A percentile compares a stretch with the other conserved stretches of the same genome.
Evolutionary conservation across 225 moss, liverwort and hornwort species (phyloP).

Genomic region (Lunularia cruciata): DNA sequence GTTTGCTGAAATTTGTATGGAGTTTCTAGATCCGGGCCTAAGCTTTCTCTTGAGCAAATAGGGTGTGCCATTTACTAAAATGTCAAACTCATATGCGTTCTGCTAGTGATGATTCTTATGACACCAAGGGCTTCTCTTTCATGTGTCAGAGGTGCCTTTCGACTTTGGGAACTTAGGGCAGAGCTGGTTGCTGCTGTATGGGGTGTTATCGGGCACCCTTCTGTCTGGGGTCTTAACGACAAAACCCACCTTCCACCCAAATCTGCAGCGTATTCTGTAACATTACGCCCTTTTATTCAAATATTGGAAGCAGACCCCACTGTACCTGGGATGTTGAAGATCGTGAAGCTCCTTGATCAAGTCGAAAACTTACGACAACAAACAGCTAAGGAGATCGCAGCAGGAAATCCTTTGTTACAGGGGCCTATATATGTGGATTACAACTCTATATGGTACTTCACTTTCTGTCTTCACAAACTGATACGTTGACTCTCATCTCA

Average conservation of each 20-base stretch:
- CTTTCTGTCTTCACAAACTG: background rate
- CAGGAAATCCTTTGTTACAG: background rate
- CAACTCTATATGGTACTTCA: slow-evolving; percentile 29
- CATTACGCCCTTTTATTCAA: slow-evolving; percentile 34
- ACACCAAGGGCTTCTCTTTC: background rate
- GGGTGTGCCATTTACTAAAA: too few relatives aligned
- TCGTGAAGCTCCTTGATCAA: slow-evolving; percentile 24
- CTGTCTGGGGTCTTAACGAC: slow-evolving; percentile 25
- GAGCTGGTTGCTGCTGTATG: slow-evolving; percentile 54
- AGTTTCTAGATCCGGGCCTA: too few relatives aligned
- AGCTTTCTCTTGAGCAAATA: too few relatives aligned
- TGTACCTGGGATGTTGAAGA: slow-evolving; percentile 18
- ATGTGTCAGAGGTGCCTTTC: slow-evolving; percentile 60
- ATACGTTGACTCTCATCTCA: too few relatives aligned
- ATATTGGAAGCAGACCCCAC: slow-evolving; percentile 28
- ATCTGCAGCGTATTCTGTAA: slow-evolving; percentile 29
- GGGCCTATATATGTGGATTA: slow-evolving; percentile 1
- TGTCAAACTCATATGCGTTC: too few relatives aligned
- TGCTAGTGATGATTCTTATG: too few relatives aligned
- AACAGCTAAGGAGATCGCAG: background rate
- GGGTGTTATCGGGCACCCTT: slow-evolving; percentile 35
- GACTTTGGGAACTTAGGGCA: slow-evolving; percentile 67
- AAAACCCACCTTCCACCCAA: slow-evolving; percentile 38
- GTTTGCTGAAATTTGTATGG: too few relatives aligned
- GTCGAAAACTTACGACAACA: background rate